Evolutionary conservation across 192 early-diverging fungal species (phyloP), one percentile per base, ranked within the genome.

Genomic region (Coemansia sp.): DNA sequence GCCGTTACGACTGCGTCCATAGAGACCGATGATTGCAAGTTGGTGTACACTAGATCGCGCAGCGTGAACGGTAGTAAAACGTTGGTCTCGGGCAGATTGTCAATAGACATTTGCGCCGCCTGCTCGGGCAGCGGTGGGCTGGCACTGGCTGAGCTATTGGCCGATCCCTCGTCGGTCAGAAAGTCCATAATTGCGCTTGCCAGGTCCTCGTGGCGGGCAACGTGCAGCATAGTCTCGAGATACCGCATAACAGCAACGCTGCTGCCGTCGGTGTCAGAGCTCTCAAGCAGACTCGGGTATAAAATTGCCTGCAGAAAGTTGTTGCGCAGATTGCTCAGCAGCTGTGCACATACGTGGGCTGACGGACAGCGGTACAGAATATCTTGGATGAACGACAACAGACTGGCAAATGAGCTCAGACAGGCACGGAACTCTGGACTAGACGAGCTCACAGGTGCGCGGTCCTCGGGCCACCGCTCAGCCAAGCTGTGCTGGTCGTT

Each of bases 221-320:
- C 83, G 34, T 89, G 86, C 6, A 95, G 71, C 68, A 96, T 92
- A 53, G 89, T 69, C 58, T 92, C 87, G 49, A 98, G 84, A 56
- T 98, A 98, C 58, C 86, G 90, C 67, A 98, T 89, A 1, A 91
- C 87, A 2, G 94, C 89, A 0, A 93, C 90, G 15, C 93, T 88
- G 57, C 90, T 91, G 5, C 93, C 93, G 70, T 98, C 93, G 20
- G 88, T 90, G 73, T 98, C 96, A 0, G 92, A 93, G 70, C 90
- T 90, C 54, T 90, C 91, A 38, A 89, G 70, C 52, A 96, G 82
- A 37, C 89, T 89, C 18, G 94, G 89, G 58, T 92, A 90, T 42
- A 98, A 79, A 57, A 95, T 93, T 42, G 90, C 87, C 56, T 90
- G 90, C 44, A 98, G 75, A 73, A 96, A 93, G 28, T 89, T 86